phyloP scores from a whole-genome alignment of 2,329 filamentous ascomycete species.

The Phyllosticta ampelicida region DNA sequence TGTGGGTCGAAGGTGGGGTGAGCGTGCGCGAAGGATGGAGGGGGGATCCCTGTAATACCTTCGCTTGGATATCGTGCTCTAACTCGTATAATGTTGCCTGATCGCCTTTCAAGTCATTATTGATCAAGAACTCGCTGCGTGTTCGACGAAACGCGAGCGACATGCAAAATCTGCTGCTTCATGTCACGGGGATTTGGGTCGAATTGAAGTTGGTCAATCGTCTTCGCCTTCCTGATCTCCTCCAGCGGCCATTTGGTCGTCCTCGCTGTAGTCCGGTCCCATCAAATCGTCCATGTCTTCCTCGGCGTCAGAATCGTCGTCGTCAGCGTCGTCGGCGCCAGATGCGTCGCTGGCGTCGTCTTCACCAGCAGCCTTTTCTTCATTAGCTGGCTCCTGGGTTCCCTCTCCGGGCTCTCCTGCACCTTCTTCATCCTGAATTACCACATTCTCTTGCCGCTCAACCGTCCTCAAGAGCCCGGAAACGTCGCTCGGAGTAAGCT shows the following conservation, averaged over 20 bases:
- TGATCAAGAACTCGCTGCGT: too few species aligned
- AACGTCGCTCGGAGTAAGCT: neutral
- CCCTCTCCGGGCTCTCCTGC: slow-evolving; percentile 4
- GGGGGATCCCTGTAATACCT: too few species aligned
- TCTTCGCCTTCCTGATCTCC: neutral
- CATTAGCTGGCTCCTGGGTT: neutral
- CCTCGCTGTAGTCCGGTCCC: neutral
- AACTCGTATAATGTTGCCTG: too few species aligned
- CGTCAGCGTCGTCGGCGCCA: slow-evolving; percentile 10
- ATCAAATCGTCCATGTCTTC: slow-evolving; percentile 7
- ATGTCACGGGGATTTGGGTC: neutral
- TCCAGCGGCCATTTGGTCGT: neutral
- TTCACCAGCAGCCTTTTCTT: neutral
- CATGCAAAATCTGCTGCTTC: too few species aligned
- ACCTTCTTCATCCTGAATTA: slow-evolving; percentile 13
- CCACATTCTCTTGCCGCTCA: slow-evolving; percentile 5
- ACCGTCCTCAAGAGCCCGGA: slow-evolving; percentile 13
- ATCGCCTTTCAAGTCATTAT: too few species aligned
- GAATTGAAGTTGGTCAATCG: neutral
- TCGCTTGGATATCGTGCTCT: too few species aligned
- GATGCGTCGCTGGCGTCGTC: neutral
- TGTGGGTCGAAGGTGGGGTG: too few species aligned
- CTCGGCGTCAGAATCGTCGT: slow-evolving; percentile 2
- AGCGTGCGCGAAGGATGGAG: too few species aligned
- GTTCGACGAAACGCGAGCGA: too few species aligned